A percentile compares a stretch with the other conserved stretches of the same genome.
phyloP scores from a whole-genome alignment of 139 green algal species.

The Picochlorum sp. region DNA sequence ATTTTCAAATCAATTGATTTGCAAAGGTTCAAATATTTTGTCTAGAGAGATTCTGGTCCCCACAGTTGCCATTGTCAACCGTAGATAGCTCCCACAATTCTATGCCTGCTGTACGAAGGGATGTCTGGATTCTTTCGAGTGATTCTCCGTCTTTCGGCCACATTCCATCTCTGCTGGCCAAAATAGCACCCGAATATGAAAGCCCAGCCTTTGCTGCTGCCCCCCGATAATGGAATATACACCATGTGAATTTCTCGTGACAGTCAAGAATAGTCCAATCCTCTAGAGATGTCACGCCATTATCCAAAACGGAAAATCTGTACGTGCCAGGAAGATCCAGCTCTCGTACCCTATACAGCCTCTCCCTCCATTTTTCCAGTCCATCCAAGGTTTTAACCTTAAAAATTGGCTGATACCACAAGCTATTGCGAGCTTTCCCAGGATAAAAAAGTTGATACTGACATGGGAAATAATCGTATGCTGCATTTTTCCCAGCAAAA shows the following conservation, averaged over 20 bases:
- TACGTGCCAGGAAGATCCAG: slow-evolving; percentile 56
- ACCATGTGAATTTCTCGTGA: slow-evolving; percentile 62
- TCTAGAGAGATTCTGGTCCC: not conserved
- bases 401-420: slow-evolving; percentile 84
- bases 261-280: slow-evolving; percentile 85
- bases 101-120: slow-evolving; percentile 42
- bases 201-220: slow-evolving; percentile 11
- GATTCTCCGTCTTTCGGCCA: slow-evolving; percentile 9
- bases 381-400: slow-evolving; percentile 70
- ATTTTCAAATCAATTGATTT: too few species aligned
- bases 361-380: slow-evolving; percentile 58
- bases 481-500: slow-evolving; percentile 47
- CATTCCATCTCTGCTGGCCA: slow-evolving; percentile 14
- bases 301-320: slow-evolving; percentile 75
- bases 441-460: slow-evolving; percentile 77
- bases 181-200: slow-evolving; percentile 27
- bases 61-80: slow-evolving; percentile 21
- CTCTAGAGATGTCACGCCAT: slow-evolving; percentile 77
- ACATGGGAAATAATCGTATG: slow-evolving; percentile 86
- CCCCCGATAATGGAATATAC: slow-evolving; percentile 21
- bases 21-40: too few species aligned
- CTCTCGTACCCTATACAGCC: slow-evolving; percentile 68
- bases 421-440: slow-evolving; percentile 49
- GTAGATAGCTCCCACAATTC: slow-evolving; percentile 75
- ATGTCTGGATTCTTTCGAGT: slow-evolving; percentile 5